A percentile compares a stretch with the other conserved stretches of the same genome.
phyloP scores from a whole-genome alignment of 1,284 basidiomycete genomes.

The Termitomyces sp. region DNA sequence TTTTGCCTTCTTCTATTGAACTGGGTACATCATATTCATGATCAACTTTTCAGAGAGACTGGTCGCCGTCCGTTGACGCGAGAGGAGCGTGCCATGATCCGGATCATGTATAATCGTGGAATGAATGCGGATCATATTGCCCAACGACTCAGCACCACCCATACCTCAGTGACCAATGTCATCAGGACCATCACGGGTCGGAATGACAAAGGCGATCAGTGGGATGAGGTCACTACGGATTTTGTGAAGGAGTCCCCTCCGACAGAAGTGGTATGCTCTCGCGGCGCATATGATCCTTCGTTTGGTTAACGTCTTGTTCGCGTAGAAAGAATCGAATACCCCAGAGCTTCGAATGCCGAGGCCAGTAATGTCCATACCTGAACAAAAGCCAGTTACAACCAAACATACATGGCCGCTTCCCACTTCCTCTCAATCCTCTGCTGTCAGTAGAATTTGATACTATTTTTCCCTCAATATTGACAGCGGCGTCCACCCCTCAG shows the following conservation, averaged over 20 bases:
- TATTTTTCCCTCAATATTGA: neutral
- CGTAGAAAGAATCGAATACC: neutral
- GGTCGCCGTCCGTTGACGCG: neutral
- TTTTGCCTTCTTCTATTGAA: neutral
- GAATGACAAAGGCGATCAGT: neutral
- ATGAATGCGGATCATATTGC: neutral
- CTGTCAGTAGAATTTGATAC: neutral
- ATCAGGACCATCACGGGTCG: neutral
- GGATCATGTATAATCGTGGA: slow-evolving; percentile 4
- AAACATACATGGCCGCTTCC: neutral
- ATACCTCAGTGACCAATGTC: neutral
- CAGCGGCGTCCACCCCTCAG: neutral
- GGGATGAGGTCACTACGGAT: neutral
- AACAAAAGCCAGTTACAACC: neutral
- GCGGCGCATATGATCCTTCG: neutral
- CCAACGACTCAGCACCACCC: neutral
- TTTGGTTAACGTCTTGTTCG: neutral
- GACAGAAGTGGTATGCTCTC: neutral
- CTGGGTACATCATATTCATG: neutral
- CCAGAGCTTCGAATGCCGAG: neutral
- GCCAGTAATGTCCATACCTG: neutral
- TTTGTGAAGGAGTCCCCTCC: neutral
- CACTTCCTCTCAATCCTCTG: neutral
- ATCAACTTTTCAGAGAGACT: neutral
- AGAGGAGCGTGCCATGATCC: slow-evolving; percentile 6